phyloP scores from a whole-genome alignment of 805 yeast species.

The Candida vartiovaarae region DNA sequence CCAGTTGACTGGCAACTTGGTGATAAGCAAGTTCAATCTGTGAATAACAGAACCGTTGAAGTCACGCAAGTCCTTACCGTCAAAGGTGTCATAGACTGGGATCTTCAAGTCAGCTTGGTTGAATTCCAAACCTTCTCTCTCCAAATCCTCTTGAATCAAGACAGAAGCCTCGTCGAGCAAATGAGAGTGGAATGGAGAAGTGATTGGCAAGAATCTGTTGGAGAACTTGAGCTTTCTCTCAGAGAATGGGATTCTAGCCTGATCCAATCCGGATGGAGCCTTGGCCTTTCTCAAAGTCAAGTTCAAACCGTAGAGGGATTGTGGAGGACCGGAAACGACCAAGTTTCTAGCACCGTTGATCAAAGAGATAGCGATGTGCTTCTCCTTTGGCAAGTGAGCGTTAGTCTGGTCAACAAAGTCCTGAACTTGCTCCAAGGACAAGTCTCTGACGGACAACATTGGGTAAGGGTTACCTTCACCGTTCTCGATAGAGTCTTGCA shows the following conservation, averaged over 20 bases:
- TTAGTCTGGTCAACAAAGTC: conserved; percentile 78
- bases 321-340: conserved; percentile 97
- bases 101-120: conserved; percentile 50
- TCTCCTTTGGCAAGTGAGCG: conserved; percentile 85
- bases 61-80: conserved; percentile 71
- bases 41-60: conserved; percentile 47
- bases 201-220: conserved; percentile 89
- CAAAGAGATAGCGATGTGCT: conserved; percentile 84
- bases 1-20: conserved; percentile 91
- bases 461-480: conserved; percentile 98
- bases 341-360: conserved; percentile 93
- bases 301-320: conserved; percentile 92
- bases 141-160: conserved; percentile 58
- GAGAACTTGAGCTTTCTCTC: conserved; percentile 93
- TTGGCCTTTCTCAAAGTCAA: conserved; percentile 87
- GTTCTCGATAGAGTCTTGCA: conserved; percentile 85
- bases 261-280: conserved; percentile 91
- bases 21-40: conserved; percentile 77
- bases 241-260: conserved; percentile 87
- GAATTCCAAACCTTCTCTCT: conserved; percentile 51
- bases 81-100: conserved; percentile 88
- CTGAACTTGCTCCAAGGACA: conserved; percentile 75
- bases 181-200: conserved; percentile 95
- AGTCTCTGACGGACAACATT: conserved; percentile 91
- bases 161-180: conserved; percentile 68